Conservation (phyloP, 805 yeast species). For the Hanseniaspora meyeri region DNA sequence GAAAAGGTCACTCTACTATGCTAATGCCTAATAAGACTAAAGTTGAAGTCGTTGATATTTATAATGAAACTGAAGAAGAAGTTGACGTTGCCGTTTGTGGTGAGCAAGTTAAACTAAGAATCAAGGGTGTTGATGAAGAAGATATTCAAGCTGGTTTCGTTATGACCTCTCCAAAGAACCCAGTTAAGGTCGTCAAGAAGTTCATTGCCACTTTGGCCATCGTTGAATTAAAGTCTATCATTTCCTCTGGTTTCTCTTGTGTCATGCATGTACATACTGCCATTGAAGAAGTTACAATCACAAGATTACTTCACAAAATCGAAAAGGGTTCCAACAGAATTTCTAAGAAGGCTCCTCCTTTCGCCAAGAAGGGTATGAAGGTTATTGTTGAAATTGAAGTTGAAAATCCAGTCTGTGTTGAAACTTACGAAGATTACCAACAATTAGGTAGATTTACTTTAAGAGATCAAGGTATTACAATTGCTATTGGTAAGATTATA, state of each 20-base stretch:
- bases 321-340: conserved; percentile 95
- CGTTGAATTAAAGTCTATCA: conserved; percentile 87
- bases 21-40: conserved; percentile 84
- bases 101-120: conserved; percentile 87
- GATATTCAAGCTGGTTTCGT: conserved; percentile 88
- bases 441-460: conserved; percentile 96
- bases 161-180: conserved; percentile 70
- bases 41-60: conserved; percentile 78
- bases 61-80: conserved; percentile 91
- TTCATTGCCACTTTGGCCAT: conserved; percentile 95
- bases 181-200: conserved; percentile 78
- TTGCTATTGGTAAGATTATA: conserved; percentile 96
- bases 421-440: conserved; percentile 81
- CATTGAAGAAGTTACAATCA: conserved; percentile 82
- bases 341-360: conserved; percentile 94
- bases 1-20: conserved; percentile 60
- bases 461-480: conserved; percentile 96
- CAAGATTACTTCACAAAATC: conserved; percentile 75
- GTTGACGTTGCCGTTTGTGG: conserved; percentile 85
- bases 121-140: conserved; percentile 95
- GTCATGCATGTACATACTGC: conserved; percentile 99
- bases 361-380: conserved; percentile 98
- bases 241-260: conserved; percentile 92
- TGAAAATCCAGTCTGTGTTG: conserved; percentile 81
- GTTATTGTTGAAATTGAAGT: conserved; percentile 84